phyloP scores from a whole-genome alignment of 805 yeast genomes.

The Candida patagonica region DNA sequence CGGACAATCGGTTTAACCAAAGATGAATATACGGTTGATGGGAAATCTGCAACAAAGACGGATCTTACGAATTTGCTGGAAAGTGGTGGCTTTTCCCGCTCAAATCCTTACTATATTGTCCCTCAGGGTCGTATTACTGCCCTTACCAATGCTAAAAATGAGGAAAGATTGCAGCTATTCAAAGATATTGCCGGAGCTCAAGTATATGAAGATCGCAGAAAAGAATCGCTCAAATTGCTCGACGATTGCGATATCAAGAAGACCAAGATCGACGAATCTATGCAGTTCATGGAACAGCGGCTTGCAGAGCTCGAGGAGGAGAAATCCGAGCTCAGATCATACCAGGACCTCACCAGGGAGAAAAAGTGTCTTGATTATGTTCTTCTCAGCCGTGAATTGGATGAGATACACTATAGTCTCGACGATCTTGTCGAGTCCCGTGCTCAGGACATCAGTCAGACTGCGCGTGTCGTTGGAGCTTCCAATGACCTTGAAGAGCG shows the following conservation, averaged over 20 bases:
- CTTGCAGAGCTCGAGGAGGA: constrained; percentile 74
- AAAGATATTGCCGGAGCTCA: constrained; percentile 95
- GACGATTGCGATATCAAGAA: constrained; percentile 57
- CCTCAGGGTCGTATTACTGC: constrained; percentile 92
- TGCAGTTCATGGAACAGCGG: constrained; percentile 60
- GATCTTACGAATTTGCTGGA: constrained; percentile 78
- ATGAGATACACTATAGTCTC: constrained; percentile 22
- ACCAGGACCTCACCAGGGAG: constrained; percentile 55
- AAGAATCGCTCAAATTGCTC: constrained; percentile 76
- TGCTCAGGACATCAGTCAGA: constrained; percentile 11
- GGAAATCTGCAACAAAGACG: constrained; percentile 64
- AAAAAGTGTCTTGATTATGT: constrained; percentile 68
- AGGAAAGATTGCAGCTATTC: constrained; percentile 65
- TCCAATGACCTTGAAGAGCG: constrained; percentile 11
- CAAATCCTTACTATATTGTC: constrained; percentile 90
- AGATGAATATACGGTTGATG: constrained; percentile 83
- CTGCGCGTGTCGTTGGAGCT: constrained; percentile 1
- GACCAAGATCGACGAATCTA: constrained; percentile 63
- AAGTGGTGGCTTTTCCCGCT: constrained; percentile 83
- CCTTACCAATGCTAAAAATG: constrained; percentile 80
- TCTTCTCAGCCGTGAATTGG: constrained; percentile 66
- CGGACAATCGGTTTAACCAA: constrained; percentile 90
- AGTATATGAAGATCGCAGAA: constrained; percentile 73
- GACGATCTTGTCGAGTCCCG: constrained; percentile 10
- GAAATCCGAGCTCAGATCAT: constrained; percentile 61